Evolutionary conservation across 352 stramenopile genomes (phyloP), one percentile per base, ranked within the genome.

Genomic region (Phytophthora podocarpi): DNA sequence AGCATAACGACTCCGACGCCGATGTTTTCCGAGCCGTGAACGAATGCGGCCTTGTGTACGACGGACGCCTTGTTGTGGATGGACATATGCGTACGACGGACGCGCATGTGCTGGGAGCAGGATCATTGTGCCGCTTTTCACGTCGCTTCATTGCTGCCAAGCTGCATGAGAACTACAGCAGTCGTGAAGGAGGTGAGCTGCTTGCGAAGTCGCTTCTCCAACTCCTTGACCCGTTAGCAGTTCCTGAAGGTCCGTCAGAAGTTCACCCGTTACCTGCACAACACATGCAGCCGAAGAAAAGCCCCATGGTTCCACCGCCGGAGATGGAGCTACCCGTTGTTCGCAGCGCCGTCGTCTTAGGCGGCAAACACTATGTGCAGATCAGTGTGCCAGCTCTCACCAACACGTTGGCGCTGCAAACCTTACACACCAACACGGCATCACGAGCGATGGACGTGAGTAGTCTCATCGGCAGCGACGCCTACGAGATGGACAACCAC

Each of bases 1-100:
- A 91, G 51, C 78, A 91, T 20, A 87, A 86, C 36, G 91, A 97
- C 59, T 80, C 89, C 11, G 88, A 96, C 64, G 76, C 82, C 13
- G 90, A 97, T 67, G 67, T 97, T 1, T 98, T 98, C 61, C 78
- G 78, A 4, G 90, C 90, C 9, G 89, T 97, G 42, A 97, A 97
- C 63, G 87, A 96, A 39, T 90, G 82, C 50, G 93, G 91, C 6
- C 80, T 98, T 27, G 91, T 98, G 18, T 98, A 97, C 64, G 91
- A 98, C 60, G 91, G 91, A 0, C 78, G 89, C 1, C 78, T 98
- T 24, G 91, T 98, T 27, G 91, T 98, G 18, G 90, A 96, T 55
- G 82, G 82, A 12, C 62, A 70, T 30, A 91, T 97, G 75, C 76
- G 78, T 23, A 98, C 93, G 23, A 89, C 87, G 0, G 93, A 98